Percentiles rank a stretch among this genome's conserved stretches.
phyloP scores from a whole-genome alignment of 1,139 yeast species.

The Yamadazyma dendronema region DNA sequence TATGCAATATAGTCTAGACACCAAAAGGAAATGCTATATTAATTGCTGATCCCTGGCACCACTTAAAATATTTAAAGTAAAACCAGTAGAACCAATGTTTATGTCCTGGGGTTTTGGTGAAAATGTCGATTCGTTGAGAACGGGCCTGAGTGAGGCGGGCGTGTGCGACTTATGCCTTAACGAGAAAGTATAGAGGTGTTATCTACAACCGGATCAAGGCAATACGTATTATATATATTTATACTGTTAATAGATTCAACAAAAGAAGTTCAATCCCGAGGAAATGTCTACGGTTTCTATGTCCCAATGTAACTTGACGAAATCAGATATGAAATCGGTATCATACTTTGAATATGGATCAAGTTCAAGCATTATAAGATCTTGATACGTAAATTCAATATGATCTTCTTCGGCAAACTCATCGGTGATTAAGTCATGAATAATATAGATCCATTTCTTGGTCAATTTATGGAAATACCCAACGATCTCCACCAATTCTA shows the following conservation, averaged over 20 bases:
- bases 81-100: background rate
- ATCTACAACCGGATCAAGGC: no score
- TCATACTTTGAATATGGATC: constrained; percentile 68
- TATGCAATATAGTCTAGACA: background rate
- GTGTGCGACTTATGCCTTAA: background rate
- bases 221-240: no score
- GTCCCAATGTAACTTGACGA: constrained; percentile 39
- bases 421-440: constrained; percentile 37
- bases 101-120: constrained; percentile 1
- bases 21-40: no score
- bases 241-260: no score
- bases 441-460: constrained; percentile 38
- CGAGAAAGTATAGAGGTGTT: no score
- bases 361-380: constrained; percentile 68
- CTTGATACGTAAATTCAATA: constrained; percentile 48
- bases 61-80: no score
- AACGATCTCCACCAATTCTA: constrained; percentile 32
- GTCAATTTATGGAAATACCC: constrained; percentile 59
- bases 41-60: no score
- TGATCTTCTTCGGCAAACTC: constrained; percentile 18
- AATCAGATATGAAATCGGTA: constrained; percentile 50
- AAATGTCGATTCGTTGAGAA: constrained; percentile 9
- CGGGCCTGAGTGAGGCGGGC: constrained; percentile 1
- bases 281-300: constrained; percentile 22
- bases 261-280: constrained; percentile 15